These are phyloP conservation scores for Abortiporus biennis DNA, from an alignment of 1,284 basidiomycete genomes.

Conservation along the genomic window DNA sequence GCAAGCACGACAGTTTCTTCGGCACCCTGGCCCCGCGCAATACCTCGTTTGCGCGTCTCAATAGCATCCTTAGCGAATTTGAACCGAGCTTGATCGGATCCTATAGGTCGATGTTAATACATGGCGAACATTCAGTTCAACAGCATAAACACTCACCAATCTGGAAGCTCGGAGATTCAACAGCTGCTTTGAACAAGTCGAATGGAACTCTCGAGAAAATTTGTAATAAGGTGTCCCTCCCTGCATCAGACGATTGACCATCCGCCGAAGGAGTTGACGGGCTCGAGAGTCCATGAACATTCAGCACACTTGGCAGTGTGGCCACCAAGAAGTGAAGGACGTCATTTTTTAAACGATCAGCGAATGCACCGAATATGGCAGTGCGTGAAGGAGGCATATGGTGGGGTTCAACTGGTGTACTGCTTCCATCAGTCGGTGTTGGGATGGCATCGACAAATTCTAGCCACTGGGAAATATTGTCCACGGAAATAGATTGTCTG, in stretches of 20 bases:
- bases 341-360: slow-evolving; percentile 60
- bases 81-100: slow-evolving; percentile 80
- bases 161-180: slow-evolving; percentile 72
- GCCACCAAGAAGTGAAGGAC: slow-evolving; percentile 74
- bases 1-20: slow-evolving; percentile 85
- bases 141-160: slow-evolving; percentile 49
- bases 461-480: slow-evolving; percentile 71
- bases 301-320: slow-evolving; percentile 58
- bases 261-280: slow-evolving; percentile 29
- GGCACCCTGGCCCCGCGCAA: slow-evolving; percentile 53
- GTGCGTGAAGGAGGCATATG: slow-evolving; percentile 35
- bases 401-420: slow-evolving; percentile 35
- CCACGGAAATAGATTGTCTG: slow-evolving; percentile 65
- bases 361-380: slow-evolving; percentile 68
- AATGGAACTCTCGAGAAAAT: slow-evolving; percentile 75
- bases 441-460: slow-evolving; percentile 65
- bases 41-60: slow-evolving; percentile 67
- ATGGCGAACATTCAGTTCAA: background rate
- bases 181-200: slow-evolving; percentile 73
- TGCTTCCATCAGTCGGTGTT: slow-evolving; percentile 41
- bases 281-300: slow-evolving; percentile 23
- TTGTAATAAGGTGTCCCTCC: slow-evolving; percentile 62
- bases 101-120: slow-evolving; percentile 27
- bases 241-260: slow-evolving; percentile 32
- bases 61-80: slow-evolving; percentile 87